Base-by-base conservation (phyloP, 306 rosid species). In the Glycine tomentella region DNA sequence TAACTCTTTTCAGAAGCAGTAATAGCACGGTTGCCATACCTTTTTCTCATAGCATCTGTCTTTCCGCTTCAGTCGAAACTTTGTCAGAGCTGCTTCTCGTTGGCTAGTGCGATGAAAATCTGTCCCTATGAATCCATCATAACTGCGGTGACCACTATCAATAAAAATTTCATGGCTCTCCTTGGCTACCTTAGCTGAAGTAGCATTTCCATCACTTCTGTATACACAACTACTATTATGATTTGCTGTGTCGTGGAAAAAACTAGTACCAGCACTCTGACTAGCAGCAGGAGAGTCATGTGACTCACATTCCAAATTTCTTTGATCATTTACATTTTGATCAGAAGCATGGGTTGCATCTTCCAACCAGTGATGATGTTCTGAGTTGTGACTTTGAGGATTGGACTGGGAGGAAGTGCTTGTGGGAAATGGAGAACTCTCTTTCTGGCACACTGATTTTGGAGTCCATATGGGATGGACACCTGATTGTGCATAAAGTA, bases 61-160 rank as follows among this genome's bases (percentile, higher is more conserved):
- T 72, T 94, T 92, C 68, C 97, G 84, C 87, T 94, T 92, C 86
- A 94, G 77, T 16, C 94, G 78, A 72, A 94, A 94, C 88, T 94
- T 94, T 12, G 85, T 82, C 73, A 94, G 89, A 75, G 98, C 98
- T 44, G 93, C 97, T 90, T 94, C 96, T 69, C 97, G 91, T 66
- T 86, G 92, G 81, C 82, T 90, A 50, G 79, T 69, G 16, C 77
- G 87, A 80, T 75, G 83, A 72, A 88, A 81, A 80, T 85, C 89
- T 74, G 78, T 46, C 34, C 84, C 87, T 83, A 73, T 69, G 56
- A 31, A 50, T 59, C 84, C 89, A 44, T 87, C 93, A 74, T 76
- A 76, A 69, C 77, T 48, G 8, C 7, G 52, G 4, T 25, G 59
- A 62, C 87, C 72, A 16, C 77, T 65, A 49, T 75, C 85, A 14